Base-by-base conservation (phyloP, 2,329 filamentous ascomycete genomes). In the Tympanopsis confertula region DNA sequence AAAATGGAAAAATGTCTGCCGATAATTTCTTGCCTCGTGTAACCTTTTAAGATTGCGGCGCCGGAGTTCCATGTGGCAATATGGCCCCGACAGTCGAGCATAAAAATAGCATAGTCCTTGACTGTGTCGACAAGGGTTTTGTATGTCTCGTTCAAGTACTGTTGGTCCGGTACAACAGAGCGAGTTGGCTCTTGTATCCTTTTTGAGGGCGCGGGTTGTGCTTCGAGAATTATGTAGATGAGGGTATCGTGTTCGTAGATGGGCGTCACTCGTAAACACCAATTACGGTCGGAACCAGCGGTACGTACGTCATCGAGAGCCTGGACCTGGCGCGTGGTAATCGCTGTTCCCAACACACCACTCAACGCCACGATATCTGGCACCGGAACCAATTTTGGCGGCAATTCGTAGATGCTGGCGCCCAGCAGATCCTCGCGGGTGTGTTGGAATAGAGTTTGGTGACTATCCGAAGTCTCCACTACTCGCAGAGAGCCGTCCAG, bases 61-160 rank as follows among this genome's bases (percentile, higher is more conserved):
- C 71, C 72, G 0, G 61, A 56, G 44, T 76, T 77, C 73, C 72
- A 77, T 0, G 71, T 75, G 1, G 62, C 62, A 13, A 78, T 63
- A 45, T 66, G 56, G n/a, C 73, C 73, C 3, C 58, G 52, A 0
- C 68, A 62, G 38, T 76, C 71, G 19, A 78, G 61, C 56, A 77
- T 69, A 47, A 77, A 80, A 42, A 78, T 78, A 40, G 73, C 73
- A 45, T 76, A 77, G 42, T 77, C 71, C 51, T 70, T 74, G 46
- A 77, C 69, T 0, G 67, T 71, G 43, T 78, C 68, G 24, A 79
- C 62, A 20, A 82, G 58, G 28, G 78, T 70, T n/a, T 70, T 69
- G 48, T 77, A 78, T 4, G 65, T 66, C 45, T 74, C 69, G 45
- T 66, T 67, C 38, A 59, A 52, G 47, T 68, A 65, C 38, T 63